Percentiles rank a stretch among this genome's conserved stretches.
Conservation (phyloP, 2,329 filamentous ascomycete species). For the Neoarthrinium moseri region DNA sequence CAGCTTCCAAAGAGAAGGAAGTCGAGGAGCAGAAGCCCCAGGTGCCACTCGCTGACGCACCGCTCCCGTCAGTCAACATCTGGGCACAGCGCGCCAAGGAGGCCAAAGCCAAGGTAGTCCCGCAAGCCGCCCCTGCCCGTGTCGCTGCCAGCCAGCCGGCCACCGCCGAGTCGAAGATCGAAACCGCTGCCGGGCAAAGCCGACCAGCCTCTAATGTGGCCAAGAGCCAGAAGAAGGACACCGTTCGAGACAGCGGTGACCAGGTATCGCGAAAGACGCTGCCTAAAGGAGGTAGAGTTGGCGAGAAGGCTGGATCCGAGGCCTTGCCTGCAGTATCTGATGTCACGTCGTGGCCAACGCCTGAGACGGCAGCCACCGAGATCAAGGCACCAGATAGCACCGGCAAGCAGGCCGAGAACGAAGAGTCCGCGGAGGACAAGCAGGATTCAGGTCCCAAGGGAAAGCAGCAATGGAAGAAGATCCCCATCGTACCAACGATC, state of each 20-base stretch:
- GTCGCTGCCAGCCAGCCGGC: conserved; percentile 17
- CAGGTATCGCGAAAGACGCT: conserved; percentile 37
- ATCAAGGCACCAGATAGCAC: conserved; percentile 70
- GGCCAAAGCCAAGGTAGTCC: not conserved
- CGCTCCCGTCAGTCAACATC: conserved; percentile 79
- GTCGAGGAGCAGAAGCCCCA: conserved; percentile 60
- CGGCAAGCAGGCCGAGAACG: conserved; percentile 54
- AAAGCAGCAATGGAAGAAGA: conserved; percentile 84
- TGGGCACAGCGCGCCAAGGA: conserved; percentile 68
- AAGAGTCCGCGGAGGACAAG: conserved; percentile 59
- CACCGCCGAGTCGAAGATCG: not conserved
- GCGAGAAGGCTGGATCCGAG: conserved; percentile 28
- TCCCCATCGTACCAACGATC: conserved; percentile 80
- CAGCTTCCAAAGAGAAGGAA: conserved; percentile 51
- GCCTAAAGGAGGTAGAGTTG: conserved; percentile 42
- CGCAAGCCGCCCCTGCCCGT: not conserved
- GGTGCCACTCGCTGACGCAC: conserved; percentile 73
- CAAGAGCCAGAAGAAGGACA: conserved; percentile 45
- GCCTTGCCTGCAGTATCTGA: conserved; percentile 69
- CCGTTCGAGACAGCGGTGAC: conserved; percentile 36
- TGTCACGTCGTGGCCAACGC: conserved; percentile 84
- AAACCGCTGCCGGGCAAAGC: conserved; percentile 3
- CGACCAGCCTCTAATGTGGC: conserved; percentile 22
- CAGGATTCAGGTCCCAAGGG: conserved; percentile 51
- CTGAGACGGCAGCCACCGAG: conserved; percentile 74